Conservation (phyloP, 2,329 filamentous ascomycete species). For the Aspergillus fumigatiaffinis region DNA sequence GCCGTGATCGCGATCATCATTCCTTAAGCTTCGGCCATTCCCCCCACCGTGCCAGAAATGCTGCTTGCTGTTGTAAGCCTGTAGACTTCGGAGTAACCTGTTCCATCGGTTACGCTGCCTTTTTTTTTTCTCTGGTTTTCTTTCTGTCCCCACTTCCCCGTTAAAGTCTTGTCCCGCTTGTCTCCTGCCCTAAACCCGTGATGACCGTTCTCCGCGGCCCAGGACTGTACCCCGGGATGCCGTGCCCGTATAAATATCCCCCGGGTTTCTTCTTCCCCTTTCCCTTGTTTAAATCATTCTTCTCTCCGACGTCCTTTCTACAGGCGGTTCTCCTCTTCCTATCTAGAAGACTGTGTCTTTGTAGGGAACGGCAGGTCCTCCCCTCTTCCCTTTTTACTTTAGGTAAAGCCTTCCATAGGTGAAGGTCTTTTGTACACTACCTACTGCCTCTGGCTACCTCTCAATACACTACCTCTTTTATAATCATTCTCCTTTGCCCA, state of each 20-base stretch:
- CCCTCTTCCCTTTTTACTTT: not conserved
- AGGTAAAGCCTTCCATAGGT: not conserved
- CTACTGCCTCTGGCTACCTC: not conserved
- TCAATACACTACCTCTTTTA: not conserved
- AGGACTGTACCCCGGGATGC: not conserved
- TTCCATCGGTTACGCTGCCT: not conserved
- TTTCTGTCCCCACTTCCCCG: not conserved
- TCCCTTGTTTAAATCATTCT: not conserved
- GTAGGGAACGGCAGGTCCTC: not conserved
- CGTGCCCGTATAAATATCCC: not conserved
- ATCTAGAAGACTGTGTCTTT: not conserved
- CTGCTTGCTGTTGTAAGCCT: not conserved
- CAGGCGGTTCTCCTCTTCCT: not conserved
- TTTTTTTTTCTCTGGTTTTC: not conserved
- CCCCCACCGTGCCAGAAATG: not conserved
- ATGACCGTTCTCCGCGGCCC: no score
- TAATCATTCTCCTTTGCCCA: constrained; percentile 10
- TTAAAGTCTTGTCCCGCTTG: not conserved
- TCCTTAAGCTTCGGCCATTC: not conserved
- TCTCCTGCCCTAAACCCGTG: not conserved
- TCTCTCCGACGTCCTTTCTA: not conserved
- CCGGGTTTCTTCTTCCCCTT: not conserved
- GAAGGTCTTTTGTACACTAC: not conserved
- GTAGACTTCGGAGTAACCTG: not conserved
- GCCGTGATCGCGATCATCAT: not conserved